Evolutionary conservation across 2,329 filamentous ascomycete species (phyloP), one percentile per base, ranked within the genome.

Genomic region (Botryotinia globosa): DNA sequence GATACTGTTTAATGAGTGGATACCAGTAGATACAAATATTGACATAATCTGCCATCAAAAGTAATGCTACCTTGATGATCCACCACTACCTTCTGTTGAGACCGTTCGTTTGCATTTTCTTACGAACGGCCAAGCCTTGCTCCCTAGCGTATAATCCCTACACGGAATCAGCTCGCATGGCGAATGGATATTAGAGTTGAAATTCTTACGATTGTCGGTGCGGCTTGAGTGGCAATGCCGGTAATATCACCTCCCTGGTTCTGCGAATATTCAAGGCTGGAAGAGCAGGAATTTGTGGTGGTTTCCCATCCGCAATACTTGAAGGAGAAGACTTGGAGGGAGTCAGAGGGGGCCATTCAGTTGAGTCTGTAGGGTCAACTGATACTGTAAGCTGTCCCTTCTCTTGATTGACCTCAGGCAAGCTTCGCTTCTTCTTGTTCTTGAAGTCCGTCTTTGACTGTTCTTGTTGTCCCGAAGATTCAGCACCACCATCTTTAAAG

Each of bases 341-440:
- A 39, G 45, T 69, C 51, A 79, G 73, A 56, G 75, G 54, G 37
- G 77, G 77, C 74, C 76, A 79, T 54, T 77, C 71, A 18, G 48
- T 68, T 61, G 69, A 56, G 44, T 75, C 68, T 29, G 69, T 68
- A 29, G 75, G n/a, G 22, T 34, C 42, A 51, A 22, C 37, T 22
- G 32, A 32, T 32, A 44, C n/a, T 16, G 67, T 22, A 56, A 22
- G 7, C n/a, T 42, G 48, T 44, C 8, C 37, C 22, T 71, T 45
- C 45, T 70, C 37, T 25, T 63, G 69, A 20, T 1, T 63, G 22
- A 10, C 29, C 22, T 64, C 32, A 18, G 44, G n/a, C 25, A 63
- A 51, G n/a, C 63, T 63, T 48, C 29, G 44, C 42, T 62, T 58
- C 25, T 71, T 73, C n/a, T 58, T 69, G 25, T 58, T 66, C 9